These are phyloP conservation scores for Verbascum thapsus DNA, from an alignment of 257 asterid genomes.

Conservation along the genomic window DNA sequence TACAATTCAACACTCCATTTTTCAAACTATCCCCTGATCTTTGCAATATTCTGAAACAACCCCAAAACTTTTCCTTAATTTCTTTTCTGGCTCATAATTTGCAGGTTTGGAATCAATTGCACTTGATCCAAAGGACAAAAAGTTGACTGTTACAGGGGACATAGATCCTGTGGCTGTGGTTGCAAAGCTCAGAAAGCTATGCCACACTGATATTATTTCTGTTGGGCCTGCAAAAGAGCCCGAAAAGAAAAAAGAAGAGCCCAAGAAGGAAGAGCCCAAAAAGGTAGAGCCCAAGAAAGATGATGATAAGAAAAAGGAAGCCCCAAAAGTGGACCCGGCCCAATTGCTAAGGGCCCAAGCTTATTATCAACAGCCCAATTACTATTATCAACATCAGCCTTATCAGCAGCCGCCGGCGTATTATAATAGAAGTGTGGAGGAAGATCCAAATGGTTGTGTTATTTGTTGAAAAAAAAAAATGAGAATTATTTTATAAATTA, in stretches of 20 bases:
- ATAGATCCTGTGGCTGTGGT: constrained; percentile 64
- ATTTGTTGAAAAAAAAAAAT: constrained; percentile 34
- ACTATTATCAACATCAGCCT: constrained; percentile 39
- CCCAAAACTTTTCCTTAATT: too few species aligned
- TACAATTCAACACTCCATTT: too few species aligned
- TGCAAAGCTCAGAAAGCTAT: constrained; percentile 58
- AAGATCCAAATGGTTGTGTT: constrained; percentile 57
- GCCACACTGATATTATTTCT: constrained; percentile 53
- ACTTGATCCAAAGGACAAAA: constrained; percentile 57
- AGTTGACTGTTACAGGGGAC: constrained; percentile 60
- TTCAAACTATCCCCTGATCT: too few species aligned
- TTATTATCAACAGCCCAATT: constrained; percentile 40
- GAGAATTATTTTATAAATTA: neutral
- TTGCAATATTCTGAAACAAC: too few species aligned
- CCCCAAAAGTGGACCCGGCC: constrained; percentile 45
- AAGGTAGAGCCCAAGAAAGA: too few species aligned
- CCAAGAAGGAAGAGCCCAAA: constrained; percentile 49
- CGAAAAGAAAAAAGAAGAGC: constrained; percentile 64
- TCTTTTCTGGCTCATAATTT: neutral
- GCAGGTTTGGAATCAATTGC: constrained; percentile 68
- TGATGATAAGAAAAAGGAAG: constrained; percentile 41
- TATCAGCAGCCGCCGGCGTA: too few species aligned
- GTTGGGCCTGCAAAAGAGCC: constrained; percentile 88
- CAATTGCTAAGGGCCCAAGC: constrained; percentile 41
- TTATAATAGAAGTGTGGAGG: constrained; percentile 44